Evolutionary conservation across 179 eudicot species (phyloP).

Genomic region (Vitellaria paradoxa): DNA sequence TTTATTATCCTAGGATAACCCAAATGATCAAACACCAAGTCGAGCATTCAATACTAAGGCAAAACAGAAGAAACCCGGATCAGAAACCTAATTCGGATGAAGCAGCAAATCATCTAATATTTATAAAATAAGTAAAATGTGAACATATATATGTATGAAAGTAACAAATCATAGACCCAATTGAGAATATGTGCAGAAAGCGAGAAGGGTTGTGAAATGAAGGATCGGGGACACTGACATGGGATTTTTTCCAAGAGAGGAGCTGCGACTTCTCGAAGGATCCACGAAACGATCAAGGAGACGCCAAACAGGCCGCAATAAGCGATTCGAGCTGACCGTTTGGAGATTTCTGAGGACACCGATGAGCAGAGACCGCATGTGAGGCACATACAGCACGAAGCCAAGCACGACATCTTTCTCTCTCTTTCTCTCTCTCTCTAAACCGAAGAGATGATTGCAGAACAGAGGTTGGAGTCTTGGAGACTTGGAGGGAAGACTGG

Average conservation of each 20-base stretch:
- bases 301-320: slow-evolving; percentile 86
- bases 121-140: too few species aligned
- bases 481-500: background rate
- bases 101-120: background rate
- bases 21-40: background rate
- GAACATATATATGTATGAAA: background rate
- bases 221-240: slow-evolving; percentile 34
- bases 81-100: background rate
- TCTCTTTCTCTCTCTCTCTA: slow-evolving; percentile 18
- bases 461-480: background rate
- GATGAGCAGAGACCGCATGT: slow-evolving; percentile 86
- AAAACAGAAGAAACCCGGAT: background rate
- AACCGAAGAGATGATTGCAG: background rate
- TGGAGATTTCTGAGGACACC: slow-evolving; percentile 78
- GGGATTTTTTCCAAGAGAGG: slow-evolving; percentile 70
- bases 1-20: background rate
- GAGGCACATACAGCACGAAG: slow-evolving; percentile 64
- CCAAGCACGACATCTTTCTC: slow-evolving; percentile 68
- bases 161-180: background rate
- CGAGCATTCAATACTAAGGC: background rate
- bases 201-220: background rate
- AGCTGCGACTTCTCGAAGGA: slow-evolving; percentile 74
- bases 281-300: slow-evolving; percentile 78
- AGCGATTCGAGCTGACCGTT: slow-evolving; percentile 74
- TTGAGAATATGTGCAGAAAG: background rate